Percentiles rank a stretch among this genome's conserved stretches.
phyloP scores from a whole-genome alignment of 2,329 filamentous ascomycete species.

The Botrytis hyacinthi region DNA sequence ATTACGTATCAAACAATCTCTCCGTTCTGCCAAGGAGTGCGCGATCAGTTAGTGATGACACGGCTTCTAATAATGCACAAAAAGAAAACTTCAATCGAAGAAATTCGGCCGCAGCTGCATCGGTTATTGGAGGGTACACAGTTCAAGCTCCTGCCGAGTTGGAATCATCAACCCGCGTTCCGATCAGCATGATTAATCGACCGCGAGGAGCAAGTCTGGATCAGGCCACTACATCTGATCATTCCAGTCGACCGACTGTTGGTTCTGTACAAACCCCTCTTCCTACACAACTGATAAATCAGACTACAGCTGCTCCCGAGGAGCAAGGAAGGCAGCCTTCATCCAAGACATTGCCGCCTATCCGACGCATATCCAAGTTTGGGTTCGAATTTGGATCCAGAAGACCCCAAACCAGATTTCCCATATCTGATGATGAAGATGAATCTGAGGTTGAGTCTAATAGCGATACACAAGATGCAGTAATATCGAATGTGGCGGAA shows the following conservation, averaged over 20 bases:
- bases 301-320: background rate
- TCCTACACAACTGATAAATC: background rate
- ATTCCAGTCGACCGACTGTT: background rate
- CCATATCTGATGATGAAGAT: conserved; percentile 33
- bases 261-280: conserved; percentile 18
- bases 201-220: conserved; percentile 27
- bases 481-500: background rate
- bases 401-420: conserved; percentile 34
- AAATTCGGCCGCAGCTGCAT: background rate
- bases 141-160: background rate
- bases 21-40: conserved; percentile 23
- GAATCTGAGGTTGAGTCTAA: background rate
- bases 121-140: conserved; percentile 5
- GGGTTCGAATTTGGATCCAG: conserved; percentile 42
- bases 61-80: conserved; percentile 31
- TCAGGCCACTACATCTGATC: background rate
- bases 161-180: background rate
- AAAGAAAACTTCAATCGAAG: conserved; percentile 15
- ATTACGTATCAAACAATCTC: background rate
- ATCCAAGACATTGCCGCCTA: conserved; percentile 53
- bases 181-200: conserved; percentile 27
- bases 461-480: background rate
- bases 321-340: conserved; percentile 25
- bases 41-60: conserved; percentile 29
- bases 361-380: conserved; percentile 57